phyloP scores from a whole-genome alignment of 306 rosid genomes.

The Lotus japonicus region DNA sequence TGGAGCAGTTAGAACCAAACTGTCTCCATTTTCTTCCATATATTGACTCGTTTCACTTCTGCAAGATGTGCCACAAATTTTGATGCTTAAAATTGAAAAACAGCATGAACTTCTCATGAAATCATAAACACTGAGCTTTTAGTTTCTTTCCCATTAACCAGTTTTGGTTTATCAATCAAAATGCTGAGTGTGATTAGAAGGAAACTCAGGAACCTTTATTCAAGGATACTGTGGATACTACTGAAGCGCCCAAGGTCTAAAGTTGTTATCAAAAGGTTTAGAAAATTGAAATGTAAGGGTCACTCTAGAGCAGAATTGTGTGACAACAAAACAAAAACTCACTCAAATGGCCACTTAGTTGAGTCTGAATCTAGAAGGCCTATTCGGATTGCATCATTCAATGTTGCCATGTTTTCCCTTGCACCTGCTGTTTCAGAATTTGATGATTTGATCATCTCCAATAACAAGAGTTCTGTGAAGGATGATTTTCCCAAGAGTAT shows the following conservation, averaged over 20 bases:
- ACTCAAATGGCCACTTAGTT: constrained; percentile 26
- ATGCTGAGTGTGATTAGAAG: constrained; percentile 53
- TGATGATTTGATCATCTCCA: constrained; percentile 25
- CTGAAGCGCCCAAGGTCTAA: constrained; percentile 64
- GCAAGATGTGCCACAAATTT: background rate
- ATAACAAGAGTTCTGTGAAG: constrained; percentile 17
- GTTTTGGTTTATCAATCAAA: constrained; percentile 17
- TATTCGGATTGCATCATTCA: constrained; percentile 63
- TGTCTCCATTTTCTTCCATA: constrained; percentile 20
- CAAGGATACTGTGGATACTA: constrained; percentile 53
- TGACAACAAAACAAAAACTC: constrained; percentile 14
- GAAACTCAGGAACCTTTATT: constrained; percentile 44
- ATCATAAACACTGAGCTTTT: background rate
- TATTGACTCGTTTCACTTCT: constrained; percentile 12
- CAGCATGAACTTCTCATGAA: constrained; percentile 13
- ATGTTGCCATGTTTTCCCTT: constrained; percentile 89
- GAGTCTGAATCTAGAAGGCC: constrained; percentile 46
- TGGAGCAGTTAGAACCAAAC: constrained; percentile 46
- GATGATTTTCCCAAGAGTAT: constrained; percentile 60
- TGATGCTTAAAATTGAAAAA: background rate
- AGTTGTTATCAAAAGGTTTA: constrained; percentile 68
- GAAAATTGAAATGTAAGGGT: constrained; percentile 41
- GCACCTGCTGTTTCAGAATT: constrained; percentile 73
- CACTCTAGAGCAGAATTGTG: constrained; percentile 27
- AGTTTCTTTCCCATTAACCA: background rate